Base-by-base conservation (phyloP, 1,284 basidiomycete species). In the Ganoderma meredithae region DNA sequence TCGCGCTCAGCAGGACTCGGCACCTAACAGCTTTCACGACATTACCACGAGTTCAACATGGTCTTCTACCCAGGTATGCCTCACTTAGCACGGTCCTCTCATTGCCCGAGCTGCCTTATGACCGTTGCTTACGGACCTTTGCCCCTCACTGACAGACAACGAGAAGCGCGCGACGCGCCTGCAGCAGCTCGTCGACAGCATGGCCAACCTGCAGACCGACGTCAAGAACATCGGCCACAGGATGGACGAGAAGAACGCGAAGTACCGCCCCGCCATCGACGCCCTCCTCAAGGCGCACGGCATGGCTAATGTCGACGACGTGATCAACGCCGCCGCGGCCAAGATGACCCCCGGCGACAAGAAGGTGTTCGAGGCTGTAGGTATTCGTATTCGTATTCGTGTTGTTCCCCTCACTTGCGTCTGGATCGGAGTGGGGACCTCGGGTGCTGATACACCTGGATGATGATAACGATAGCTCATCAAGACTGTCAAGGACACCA, bases 181-280 rank as follows among this genome's bases (percentile, higher is more conserved):
- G n/a, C 47, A 49, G 22, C 47, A 49, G 22, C 47, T 49, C 47
- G 47, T 49, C 47, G 47, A 49, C 47, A 49, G 47, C 47, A 25
- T 49, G 47, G 47, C 47, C 22, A 25, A 49, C 47, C 8, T 49
- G 47, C 47, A 49, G 47, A 25, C 47, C 9, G 47, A 49, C 22
- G 47, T 49, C 47, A 49, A 49, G 47, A 12, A 12, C n/a, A 25
- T 49, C 22, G 22, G 47, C n/a, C 22, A 22, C 10, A 22, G 22
- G 47, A 49, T 49, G 47, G 47, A 49, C 47, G 22, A 25, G 3
- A 25, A 49, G 22, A 49, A 49, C 47, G 22, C 10, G 1, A 22
- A 25, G 47, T 49, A 49, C 22, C 47, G 47, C 47, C 47, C 47
- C 47, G 47, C 47, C 1, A 47, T 47, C n/a, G 7, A 47, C 9